Evolutionary conservation across 148 eudicot genomes (phyloP).

Genomic region (Simmondsia chinensis): DNA sequence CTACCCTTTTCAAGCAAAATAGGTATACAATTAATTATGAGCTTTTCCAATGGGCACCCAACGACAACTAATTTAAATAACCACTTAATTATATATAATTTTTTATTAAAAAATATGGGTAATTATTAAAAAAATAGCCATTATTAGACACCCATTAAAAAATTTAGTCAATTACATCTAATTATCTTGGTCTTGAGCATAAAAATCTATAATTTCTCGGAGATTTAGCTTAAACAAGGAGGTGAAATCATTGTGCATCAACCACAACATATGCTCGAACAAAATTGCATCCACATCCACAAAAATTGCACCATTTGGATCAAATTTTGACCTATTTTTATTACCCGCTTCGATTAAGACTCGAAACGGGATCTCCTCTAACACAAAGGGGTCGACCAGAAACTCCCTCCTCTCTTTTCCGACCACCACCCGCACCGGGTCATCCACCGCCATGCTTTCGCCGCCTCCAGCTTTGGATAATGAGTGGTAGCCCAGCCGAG

Average conservation of each 20-base stretch:
- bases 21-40: no score
- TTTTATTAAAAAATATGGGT: no score
- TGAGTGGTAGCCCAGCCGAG: slow-evolving; percentile 19
- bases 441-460: slow-evolving; percentile 1
- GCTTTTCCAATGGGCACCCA: no score
- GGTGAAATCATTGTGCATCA: slow-evolving; percentile 43
- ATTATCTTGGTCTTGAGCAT: slow-evolving; percentile 54
- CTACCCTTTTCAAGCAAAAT: no score
- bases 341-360: slow-evolving; percentile 34
- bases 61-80: no score
- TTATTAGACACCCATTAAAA: no score
- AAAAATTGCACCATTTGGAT: slow-evolving; percentile 17
- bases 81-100: no score
- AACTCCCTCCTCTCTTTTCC: slow-evolving; percentile 40
- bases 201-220: slow-evolving; percentile 48
- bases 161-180: no score
- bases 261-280: slow-evolving; percentile 66
- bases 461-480: slow-evolving; percentile 17
- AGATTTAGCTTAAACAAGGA: slow-evolving; percentile 50
- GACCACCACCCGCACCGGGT: slow-evolving; percentile 35
- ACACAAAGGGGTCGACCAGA: slow-evolving; percentile 35
- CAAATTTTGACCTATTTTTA: no score
- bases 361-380: slow-evolving; percentile 30
- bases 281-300: slow-evolving; percentile 47
- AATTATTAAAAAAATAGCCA: no score